phyloP scores from a whole-genome alignment of 768 basidiomycete genomes.

The Russula foetens region DNA sequence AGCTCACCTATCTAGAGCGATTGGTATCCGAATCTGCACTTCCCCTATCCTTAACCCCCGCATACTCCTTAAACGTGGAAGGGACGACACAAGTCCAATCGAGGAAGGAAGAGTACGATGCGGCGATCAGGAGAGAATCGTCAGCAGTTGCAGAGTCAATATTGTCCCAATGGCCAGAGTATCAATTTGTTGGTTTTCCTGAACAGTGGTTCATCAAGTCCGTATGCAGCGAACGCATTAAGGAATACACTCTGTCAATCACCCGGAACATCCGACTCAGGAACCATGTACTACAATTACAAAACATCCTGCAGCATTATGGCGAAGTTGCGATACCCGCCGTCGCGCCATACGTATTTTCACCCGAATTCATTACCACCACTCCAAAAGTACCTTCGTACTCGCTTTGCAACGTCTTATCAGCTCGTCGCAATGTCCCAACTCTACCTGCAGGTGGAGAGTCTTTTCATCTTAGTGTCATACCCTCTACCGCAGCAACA shows the following conservation, averaged over 20 bases:
- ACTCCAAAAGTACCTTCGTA: not conserved
- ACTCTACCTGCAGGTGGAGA: not conserved
- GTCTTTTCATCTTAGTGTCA: not conserved
- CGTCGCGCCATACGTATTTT: not conserved
- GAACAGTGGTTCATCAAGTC: too few relatives aligned
- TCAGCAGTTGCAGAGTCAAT: too few relatives aligned
- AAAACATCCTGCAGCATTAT: not conserved
- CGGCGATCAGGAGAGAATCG: too few relatives aligned
- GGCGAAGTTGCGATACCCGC: not conserved
- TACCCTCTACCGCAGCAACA: not conserved
- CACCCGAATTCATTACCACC: not conserved
- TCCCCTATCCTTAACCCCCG: not conserved
- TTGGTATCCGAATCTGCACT: too few relatives aligned
- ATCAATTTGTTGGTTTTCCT: too few relatives aligned
- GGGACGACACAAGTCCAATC: too few relatives aligned
- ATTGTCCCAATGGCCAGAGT: too few relatives aligned
- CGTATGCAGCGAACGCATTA: too few relatives aligned
- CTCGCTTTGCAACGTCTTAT: not conserved
- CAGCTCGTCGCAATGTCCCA: not conserved
- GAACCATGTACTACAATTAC: not conserved
- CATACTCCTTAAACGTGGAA: not conserved
- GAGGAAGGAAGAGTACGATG: too few relatives aligned
- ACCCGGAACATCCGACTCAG: not conserved
- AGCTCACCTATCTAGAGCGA: too few relatives aligned
- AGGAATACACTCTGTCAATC: not conserved